Base-by-base conservation (phyloP, 1,139 yeast genomes). In the Citeromyces hawaiiensis region DNA sequence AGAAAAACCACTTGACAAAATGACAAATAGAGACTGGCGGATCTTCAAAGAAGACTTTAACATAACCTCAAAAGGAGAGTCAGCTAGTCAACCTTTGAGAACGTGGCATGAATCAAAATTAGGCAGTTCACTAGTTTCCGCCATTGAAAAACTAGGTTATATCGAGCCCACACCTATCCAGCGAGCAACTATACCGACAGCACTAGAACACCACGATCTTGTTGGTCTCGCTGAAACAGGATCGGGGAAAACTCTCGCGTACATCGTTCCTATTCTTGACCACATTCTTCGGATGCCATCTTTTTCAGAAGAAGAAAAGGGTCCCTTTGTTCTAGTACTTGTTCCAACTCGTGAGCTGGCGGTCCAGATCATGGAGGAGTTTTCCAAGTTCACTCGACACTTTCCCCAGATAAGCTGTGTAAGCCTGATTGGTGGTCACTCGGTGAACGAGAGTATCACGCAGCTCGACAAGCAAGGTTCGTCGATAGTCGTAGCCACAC, bases 181-280 rank as follows among this genome's bases (percentile, higher is more conserved):
- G 54, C 61, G 96, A 45, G 94, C 93, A 0, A 71, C 96, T 0
- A 74, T 88, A 10, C 96, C 96, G 0, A 64, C 82, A 36, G 83
- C 85, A 0, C 48, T 82, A 30, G 54, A 61, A 0, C 60, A 66
- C 3, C 56, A 70, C 35, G 96, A 91, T 55, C 67, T 86, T 4
- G 68, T 88, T 19, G 97, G 96, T 19, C 72, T 88, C n/a, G 96
- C 97, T 0, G 91, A 87, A 48, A 91, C 98, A 0, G 98, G 97
- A 18, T 83, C 95, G 0, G 98, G 97, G 53, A 91, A 91, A 55
- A 91, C 98, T 0, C 64, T 87, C 23, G 83, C 94, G 8, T 91
- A 81, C 57, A 60, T 83, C 21, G 60, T 88, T 2, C 97, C 98
- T 0, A 59, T 86, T 39, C 53, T 86, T 5, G 56, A 76, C 4